These are phyloP conservation scores for Coemansia sp. DNA, from an alignment of 192 early-diverging fungal species.

Conservation along the genomic window DNA sequence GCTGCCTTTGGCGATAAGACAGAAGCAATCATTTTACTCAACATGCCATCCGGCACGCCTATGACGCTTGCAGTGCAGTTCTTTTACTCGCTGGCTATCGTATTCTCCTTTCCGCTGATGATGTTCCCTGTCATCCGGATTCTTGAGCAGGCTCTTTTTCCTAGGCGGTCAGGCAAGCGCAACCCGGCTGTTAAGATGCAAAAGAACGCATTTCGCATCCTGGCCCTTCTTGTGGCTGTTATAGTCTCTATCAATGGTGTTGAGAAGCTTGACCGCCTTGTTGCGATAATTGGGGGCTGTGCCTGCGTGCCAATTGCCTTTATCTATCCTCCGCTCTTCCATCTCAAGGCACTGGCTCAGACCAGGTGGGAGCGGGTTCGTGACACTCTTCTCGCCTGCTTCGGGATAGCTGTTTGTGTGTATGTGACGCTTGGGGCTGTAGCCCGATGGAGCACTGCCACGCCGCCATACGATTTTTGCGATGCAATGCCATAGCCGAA, in stretches of 20 bases:
- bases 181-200: conserved; percentile 75
- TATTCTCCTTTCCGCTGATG: conserved; percentile 85
- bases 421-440: conserved; percentile 68
- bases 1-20: conserved; percentile 82
- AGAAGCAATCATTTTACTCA: conserved; percentile 84
- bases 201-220: conserved; percentile 74
- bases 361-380: conserved; percentile 48
- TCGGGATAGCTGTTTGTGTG: conserved; percentile 69
- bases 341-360: conserved; percentile 61
- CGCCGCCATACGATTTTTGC: conserved; percentile 34
- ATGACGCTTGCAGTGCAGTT: conserved; percentile 71
- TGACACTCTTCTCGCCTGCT: conserved; percentile 61
- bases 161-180: conserved; percentile 72
- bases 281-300: conserved; percentile 77
- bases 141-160: conserved; percentile 78
- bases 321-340: conserved; percentile 86
- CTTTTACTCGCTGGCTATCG: conserved; percentile 90
- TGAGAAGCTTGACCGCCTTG: conserved; percentile 74
- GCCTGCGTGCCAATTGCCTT: conserved; percentile 73
- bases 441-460: conserved; percentile 14
- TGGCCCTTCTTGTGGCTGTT: conserved; percentile 64
- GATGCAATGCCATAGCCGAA: conserved; percentile 1
- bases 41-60: conserved; percentile 69
- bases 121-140: conserved; percentile 91
- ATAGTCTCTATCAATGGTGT: conserved; percentile 71